Conservation (phyloP, 2,329 filamentous ascomycete species). For the Colletotrichum zoysiae region DNA sequence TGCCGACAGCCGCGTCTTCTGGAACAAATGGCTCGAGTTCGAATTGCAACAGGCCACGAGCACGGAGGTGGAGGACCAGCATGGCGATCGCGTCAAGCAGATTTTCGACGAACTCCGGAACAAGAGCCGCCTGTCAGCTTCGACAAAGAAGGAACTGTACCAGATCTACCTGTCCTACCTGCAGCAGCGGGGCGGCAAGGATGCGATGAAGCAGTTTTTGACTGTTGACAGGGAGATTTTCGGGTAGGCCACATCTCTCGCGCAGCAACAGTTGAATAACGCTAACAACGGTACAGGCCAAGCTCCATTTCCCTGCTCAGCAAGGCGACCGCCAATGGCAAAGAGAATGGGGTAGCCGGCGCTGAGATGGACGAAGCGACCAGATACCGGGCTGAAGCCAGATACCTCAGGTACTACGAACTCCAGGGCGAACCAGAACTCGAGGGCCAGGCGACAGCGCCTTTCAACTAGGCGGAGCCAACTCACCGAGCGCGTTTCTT, state of each 20-base stretch:
- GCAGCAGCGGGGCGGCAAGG: slow-evolving; percentile 83
- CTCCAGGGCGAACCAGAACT: slow-evolving; percentile 61
- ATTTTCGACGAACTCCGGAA: slow-evolving; percentile 81
- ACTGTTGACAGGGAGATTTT: slow-evolving; percentile 87
- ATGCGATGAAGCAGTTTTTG: slow-evolving; percentile 89
- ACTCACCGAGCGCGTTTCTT: slow-evolving; percentile 15
- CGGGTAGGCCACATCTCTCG: slow-evolving; percentile 69
- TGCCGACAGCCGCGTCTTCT: slow-evolving; percentile 87
- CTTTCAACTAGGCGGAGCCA: slow-evolving; percentile 59
- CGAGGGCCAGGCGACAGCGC: slow-evolving; percentile 62
- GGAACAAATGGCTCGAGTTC: slow-evolving; percentile 89
- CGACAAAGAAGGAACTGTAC: slow-evolving; percentile 80
- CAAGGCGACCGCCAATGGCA: slow-evolving; percentile 53
- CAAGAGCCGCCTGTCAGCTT: slow-evolving; percentile 76
- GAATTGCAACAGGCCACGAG: slow-evolving; percentile 86
- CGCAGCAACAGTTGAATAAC: neutral
- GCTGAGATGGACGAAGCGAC: slow-evolving; percentile 65
- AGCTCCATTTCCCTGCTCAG: slow-evolving; percentile 58
- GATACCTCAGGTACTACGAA: slow-evolving; percentile 66
- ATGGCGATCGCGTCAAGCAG: slow-evolving; percentile 81
- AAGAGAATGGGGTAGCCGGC: slow-evolving; percentile 59
- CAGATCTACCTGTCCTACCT: slow-evolving; percentile 86
- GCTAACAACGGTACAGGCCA: slow-evolving; percentile 53
- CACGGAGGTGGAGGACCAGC: slow-evolving; percentile 71
- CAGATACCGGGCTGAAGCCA: slow-evolving; percentile 63